Percentiles rank a stretch among this genome's conserved stretches.
Evolutionary conservation across 352 stramenopile species (phyloP).

Genomic region (Globisporangium paddicum): DNA sequence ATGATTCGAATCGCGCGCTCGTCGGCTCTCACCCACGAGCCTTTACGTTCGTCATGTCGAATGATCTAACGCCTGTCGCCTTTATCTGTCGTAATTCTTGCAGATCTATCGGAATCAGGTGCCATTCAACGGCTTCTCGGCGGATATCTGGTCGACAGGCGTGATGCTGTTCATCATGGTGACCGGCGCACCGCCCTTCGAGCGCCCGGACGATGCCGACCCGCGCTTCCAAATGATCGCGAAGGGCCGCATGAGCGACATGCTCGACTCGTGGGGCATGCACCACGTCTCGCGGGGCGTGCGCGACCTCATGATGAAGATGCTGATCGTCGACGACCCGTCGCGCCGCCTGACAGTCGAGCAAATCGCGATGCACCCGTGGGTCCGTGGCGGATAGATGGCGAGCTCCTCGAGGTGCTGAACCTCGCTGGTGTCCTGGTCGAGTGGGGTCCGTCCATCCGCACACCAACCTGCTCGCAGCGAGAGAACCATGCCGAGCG

Average conservation of each 20-base stretch:
- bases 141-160: constrained; percentile 93
- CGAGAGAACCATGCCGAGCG: not conserved
- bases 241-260: constrained; percentile 68
- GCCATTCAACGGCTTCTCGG: constrained; percentile 89
- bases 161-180: constrained; percentile 96
- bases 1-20: not conserved
- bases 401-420: not conserved
- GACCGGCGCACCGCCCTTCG: constrained; percentile 89
- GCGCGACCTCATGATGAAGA: constrained; percentile 68
- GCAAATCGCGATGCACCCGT: constrained; percentile 81
- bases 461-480: not conserved
- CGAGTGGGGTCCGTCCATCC: not conserved
- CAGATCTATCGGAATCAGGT: constrained; percentile 89
- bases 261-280: constrained; percentile 87
- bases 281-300: constrained; percentile 67
- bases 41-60: not conserved
- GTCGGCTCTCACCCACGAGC: not conserved
- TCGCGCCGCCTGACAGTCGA: constrained; percentile 68
- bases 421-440: not conserved
- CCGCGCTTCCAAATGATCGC: constrained; percentile 85
- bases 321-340: constrained; percentile 83
- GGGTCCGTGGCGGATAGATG: constrained; percentile 61
- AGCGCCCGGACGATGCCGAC: constrained; percentile 75
- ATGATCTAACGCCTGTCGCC: not conserved
- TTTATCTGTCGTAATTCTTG: not conserved